Base-by-base conservation (phyloP, 2,329 filamentous ascomycete genomes). In the Macrophomina tecta region DNA sequence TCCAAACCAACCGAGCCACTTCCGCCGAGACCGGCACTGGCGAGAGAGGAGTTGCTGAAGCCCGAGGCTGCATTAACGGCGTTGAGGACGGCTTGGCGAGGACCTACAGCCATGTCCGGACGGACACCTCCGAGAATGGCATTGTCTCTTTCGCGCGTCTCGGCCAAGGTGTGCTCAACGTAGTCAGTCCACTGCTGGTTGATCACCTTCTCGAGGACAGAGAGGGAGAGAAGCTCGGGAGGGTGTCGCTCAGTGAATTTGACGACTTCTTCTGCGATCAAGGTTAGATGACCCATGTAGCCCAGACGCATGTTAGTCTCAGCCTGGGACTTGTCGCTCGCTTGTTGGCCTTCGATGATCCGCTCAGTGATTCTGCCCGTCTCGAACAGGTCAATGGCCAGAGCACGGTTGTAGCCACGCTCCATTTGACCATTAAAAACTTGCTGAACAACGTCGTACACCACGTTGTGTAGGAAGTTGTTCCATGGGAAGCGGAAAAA, bases 401-500 rank as follows among this genome's bases (percentile, higher is more conserved):
- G 83, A 56, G 89, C 90, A 11, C 92, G 90, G 79, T 99, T 99
- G 81, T 91, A 97, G 34, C 95, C 94, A 68, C 93, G 91, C 72
- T 98, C 94, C 91, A 99, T 97, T 0, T 93, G 93, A 8, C 95
- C 95, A 76, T 99, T 99, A 79, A 99, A 98, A 0, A 99, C 95
- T 82, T 99, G 95, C 78, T 99, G 95, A 51, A 99, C 92, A 74
- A 99, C 94, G 78, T 99, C 95, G 77, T 99, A 99, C 56, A 99
- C 95, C 51, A 99, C 95, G 75, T 99, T 99, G 81, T 99, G 95
- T 52, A 99, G 86, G 76, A 99, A 99, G 78, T 99, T 99, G 80
- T 99, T 99, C 95, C 95, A 99, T 1, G 95, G 94, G 75, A 98
- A 99, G 68, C 91, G 89, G 83, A 99, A 99, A 82, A 99, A 99